Conservation (phyloP, 805 yeast genomes). For the Metschnikowia lunata region DNA sequence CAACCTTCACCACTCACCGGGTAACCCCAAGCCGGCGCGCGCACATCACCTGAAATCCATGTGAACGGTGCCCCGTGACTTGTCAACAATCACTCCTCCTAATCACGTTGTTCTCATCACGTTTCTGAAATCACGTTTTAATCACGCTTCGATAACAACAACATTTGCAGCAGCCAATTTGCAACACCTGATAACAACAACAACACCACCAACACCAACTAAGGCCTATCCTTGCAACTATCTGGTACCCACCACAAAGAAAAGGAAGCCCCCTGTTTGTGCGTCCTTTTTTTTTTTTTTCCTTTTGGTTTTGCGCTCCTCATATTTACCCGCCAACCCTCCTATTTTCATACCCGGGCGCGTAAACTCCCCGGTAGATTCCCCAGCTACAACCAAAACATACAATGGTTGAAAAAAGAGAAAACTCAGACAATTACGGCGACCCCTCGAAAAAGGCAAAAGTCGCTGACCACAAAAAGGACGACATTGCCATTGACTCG, state of each 20-base stretch:
- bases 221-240: no score
- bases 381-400: no score
- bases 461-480: constrained; percentile 14
- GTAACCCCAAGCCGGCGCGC: constrained; percentile 15
- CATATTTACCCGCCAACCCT: not conserved
- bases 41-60: constrained; percentile 29
- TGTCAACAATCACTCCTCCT: constrained; percentile 7
- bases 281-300: no score
- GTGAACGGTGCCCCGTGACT: constrained; percentile 27
- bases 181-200: constrained; percentile 1
- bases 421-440: constrained; percentile 13
- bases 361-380: constrained; percentile 4
- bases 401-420: constrained; percentile 17
- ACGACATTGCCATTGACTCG: constrained; percentile 36
- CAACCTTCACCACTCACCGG: constrained; percentile 2
- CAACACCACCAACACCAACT: no score
- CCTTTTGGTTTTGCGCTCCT: no score
- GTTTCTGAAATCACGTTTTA: constrained; percentile 18
- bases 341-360: not conserved
- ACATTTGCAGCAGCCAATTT: constrained; percentile 4
- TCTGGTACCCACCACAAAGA: no score
- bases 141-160: constrained; percentile 17
- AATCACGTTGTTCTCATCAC: constrained; percentile 17
- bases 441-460: constrained; percentile 14
- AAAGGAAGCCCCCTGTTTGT: no score